Conservation (phyloP, 495 filamentous ascomycete species). For the Recurvomyces mirabilis region DNA sequence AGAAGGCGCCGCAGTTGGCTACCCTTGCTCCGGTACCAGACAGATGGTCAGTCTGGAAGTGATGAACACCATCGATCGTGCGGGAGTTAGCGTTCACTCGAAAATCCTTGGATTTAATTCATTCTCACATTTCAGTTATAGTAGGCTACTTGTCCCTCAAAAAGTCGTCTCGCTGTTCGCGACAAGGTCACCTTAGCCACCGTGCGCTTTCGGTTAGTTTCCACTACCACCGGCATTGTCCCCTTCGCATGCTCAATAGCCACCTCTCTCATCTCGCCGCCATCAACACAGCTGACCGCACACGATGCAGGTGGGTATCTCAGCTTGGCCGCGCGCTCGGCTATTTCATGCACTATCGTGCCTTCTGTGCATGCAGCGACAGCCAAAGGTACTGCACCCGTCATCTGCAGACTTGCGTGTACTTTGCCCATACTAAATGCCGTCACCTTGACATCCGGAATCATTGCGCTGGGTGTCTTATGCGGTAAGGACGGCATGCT, state of each 20-base stretch:
- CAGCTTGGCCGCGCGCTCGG: not conserved
- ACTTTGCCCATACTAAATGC: not conserved
- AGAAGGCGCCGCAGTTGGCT: too few relatives aligned
- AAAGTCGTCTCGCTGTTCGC: not conserved
- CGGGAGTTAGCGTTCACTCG: too few relatives aligned
- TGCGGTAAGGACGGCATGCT: not conserved
- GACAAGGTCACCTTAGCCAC: not conserved
- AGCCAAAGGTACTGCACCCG: not conserved
- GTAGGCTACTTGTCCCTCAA: not conserved
- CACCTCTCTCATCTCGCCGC: not conserved
- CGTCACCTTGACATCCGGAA: not conserved
- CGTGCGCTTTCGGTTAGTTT: not conserved
- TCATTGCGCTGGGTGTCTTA: not conserved
- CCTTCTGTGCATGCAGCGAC: not conserved
- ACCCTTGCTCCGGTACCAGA: too few relatives aligned
- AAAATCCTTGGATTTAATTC: too few relatives aligned
- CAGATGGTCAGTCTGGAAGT: too few relatives aligned
- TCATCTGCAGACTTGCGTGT: not conserved
- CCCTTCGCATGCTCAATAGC: not conserved
- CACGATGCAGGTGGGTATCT: not conserved
- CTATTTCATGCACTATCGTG: not conserved
- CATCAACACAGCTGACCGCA: not conserved
- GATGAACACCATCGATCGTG: too few relatives aligned
- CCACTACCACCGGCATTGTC: not conserved
- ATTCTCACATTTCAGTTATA: too few relatives aligned